phyloP scores from a whole-genome alignment of 176 grass and related monocot species.

The Secale cereale region DNA sequence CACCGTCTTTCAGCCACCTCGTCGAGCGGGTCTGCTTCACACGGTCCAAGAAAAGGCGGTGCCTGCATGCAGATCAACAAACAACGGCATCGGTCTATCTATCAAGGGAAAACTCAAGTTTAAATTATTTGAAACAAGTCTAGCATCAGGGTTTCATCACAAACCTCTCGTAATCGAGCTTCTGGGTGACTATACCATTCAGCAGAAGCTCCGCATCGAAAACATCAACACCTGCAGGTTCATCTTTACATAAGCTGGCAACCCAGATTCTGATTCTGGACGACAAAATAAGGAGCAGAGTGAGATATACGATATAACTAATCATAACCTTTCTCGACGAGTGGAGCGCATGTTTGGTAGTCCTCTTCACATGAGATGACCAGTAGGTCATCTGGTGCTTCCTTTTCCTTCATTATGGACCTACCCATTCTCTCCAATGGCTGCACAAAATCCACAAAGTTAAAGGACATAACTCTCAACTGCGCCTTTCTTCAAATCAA shows the following conservation, averaged over 20 bases:
- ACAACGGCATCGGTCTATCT: neutral
- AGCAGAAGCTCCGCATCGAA: constrained; percentile 66
- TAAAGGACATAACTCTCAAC: neutral
- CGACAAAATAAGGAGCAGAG: neutral
- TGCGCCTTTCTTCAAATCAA: neutral
- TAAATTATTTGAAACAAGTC: neutral
- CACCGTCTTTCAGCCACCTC: constrained; percentile 38
- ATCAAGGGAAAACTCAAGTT: neutral
- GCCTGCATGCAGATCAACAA: constrained; percentile 17
- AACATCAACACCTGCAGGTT: constrained; percentile 43
- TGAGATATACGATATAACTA: neutral
- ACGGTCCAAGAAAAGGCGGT: constrained; percentile 41
- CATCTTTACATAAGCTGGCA: constrained; percentile 17
- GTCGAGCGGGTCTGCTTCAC: constrained; percentile 49
- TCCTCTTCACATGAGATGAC: constrained; percentile 86
- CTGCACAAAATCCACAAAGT: constrained; percentile 31
- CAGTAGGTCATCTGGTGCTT: constrained; percentile 66
- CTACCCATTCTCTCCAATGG: constrained; percentile 76
- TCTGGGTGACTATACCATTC: constrained; percentile 78
- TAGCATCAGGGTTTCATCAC: neutral
- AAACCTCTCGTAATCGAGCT: constrained; percentile 80
- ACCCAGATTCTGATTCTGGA: neutral
- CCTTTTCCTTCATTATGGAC: constrained; percentile 54
- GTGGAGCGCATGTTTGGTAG: constrained; percentile 42
- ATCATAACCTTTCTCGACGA: constrained; percentile 73